Conservation (phyloP, 495 filamentous ascomycete species). For the Penicillium angulare region DNA sequence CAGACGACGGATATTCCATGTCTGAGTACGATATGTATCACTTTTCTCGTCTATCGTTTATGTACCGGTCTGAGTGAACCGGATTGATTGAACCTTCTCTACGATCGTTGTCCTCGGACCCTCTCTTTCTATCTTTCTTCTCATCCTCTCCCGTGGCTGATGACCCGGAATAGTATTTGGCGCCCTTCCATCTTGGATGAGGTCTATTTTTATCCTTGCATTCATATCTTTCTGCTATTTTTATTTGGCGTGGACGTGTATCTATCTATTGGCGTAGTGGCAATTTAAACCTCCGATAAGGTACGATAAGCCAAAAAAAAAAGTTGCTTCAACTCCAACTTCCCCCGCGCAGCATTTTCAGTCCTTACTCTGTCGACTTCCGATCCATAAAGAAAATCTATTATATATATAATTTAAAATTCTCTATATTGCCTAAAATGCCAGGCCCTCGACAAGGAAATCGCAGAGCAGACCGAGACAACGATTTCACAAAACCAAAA, state of each 20-base stretch:
- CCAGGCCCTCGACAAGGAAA: constrained; percentile 9
- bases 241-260: constrained; percentile 12
- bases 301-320: constrained; percentile 19
- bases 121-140: constrained; percentile 10
- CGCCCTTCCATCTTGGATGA: constrained; percentile 23
- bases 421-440: too few species aligned
- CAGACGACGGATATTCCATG: constrained; percentile 25
- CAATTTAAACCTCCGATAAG: constrained; percentile 23
- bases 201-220: constrained; percentile 15
- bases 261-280: constrained; percentile 8
- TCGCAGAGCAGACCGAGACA: constrained; percentile 3
- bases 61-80: constrained; percentile 33
- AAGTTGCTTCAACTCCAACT: constrained; percentile 2
- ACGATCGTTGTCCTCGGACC: constrained; percentile 25
- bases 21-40: constrained; percentile 37
- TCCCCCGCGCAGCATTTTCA: constrained; percentile 4
- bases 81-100: constrained; percentile 30
- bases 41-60: constrained; percentile 39
- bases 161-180: constrained; percentile 19
- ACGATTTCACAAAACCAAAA: constrained; percentile 1
- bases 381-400: not conserved
- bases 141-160: constrained; percentile 14
- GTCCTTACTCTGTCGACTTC: too few species aligned
- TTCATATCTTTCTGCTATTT: constrained; percentile 14
- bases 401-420: not conserved